Evolutionary conservation across 1,284 basidiomycete genomes (phyloP).

Genomic region (Malassezia dermatis): DNA sequence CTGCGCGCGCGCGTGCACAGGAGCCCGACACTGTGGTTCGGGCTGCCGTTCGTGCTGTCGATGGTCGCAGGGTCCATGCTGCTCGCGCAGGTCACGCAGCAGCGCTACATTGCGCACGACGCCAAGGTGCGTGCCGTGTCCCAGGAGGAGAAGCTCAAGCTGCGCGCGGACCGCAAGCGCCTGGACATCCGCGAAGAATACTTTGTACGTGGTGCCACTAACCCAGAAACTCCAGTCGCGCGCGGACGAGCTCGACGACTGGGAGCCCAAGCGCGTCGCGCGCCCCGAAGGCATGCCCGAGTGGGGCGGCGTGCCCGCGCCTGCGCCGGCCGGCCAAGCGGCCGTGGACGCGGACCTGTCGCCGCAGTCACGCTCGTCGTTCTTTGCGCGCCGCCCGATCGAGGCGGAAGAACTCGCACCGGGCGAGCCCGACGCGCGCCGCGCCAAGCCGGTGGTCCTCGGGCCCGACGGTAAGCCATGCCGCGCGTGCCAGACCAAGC

Average conservation of each 20-base stretch:
- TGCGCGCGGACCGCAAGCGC: slow-evolving; percentile 68
- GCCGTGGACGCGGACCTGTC: slow-evolving; percentile 10
- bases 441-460: slow-evolving; percentile 23
- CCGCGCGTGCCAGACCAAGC: slow-evolving; percentile 40
- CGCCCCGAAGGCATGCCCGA: slow-evolving; percentile 73
- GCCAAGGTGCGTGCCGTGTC: slow-evolving; percentile 65
- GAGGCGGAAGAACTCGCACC: slow-evolving; percentile 11
- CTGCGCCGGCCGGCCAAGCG: slow-evolving; percentile 7
- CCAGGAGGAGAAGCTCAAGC: slow-evolving; percentile 71
- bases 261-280: slow-evolving; percentile 75
- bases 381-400: slow-evolving; percentile 8
- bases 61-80: slow-evolving; percentile 82
- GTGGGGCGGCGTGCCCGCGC: slow-evolving; percentile 65
- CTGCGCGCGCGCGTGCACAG: background rate
- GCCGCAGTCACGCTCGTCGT: slow-evolving; percentile 5
- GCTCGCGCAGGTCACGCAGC: slow-evolving; percentile 73
- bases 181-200: slow-evolving; percentile 92
- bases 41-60: slow-evolving; percentile 72
- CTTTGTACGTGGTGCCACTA: slow-evolving; percentile 51
- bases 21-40: slow-evolving; percentile 57
- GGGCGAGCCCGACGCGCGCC: background rate
- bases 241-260: slow-evolving; percentile 64
- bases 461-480: slow-evolving; percentile 47
- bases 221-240: slow-evolving; percentile 49
- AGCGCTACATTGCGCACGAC: slow-evolving; percentile 76